These are phyloP conservation scores for Serendipita sp. DNA, from an alignment of 1,284 basidiomycete species.

Conservation along the genomic window DNA sequence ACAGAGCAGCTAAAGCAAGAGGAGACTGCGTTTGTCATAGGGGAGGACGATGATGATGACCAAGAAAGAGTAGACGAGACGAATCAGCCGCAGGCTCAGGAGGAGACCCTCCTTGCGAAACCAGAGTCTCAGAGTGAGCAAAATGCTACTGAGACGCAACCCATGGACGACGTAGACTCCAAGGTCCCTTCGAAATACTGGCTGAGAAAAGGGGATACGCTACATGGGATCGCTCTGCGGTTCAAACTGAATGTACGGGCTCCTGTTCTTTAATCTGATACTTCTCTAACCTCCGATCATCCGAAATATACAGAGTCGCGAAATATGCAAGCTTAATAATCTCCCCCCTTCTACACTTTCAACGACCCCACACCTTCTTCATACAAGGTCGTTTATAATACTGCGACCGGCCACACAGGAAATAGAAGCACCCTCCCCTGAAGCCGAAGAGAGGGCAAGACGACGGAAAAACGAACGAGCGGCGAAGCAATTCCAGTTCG, in stretches of 20 bases:
- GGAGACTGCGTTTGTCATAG: conserved; percentile 46
- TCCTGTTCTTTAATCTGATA: neutral
- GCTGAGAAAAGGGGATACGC: conserved; percentile 44
- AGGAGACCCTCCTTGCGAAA: conserved; percentile 7
- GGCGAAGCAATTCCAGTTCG: conserved; percentile 41
- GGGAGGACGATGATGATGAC: conserved; percentile 40
- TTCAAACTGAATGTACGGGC: conserved; percentile 44
- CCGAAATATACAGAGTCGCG: conserved; percentile 30
- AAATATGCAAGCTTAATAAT: conserved; percentile 48
- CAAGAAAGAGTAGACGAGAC: conserved; percentile 14
- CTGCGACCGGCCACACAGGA: conserved; percentile 29
- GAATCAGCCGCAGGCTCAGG: neutral
- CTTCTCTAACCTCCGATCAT: neutral
- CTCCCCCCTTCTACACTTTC: conserved; percentile 49
- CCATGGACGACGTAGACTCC: conserved; percentile 7
- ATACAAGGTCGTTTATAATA: conserved; percentile 45
- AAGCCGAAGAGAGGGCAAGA: conserved; percentile 27
- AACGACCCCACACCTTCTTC: conserved; percentile 58
- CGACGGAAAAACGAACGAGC: conserved; percentile 38
- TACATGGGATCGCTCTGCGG: conserved; percentile 49
- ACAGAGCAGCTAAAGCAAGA: conserved; percentile 23
- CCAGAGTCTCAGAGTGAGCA: neutral
- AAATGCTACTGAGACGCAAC: conserved; percentile 9
- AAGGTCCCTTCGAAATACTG: conserved; percentile 33
- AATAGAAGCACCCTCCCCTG: conserved; percentile 14